These are phyloP conservation scores for Scenedesmus sp. DNA, from an alignment of 163 green algal species.

Conservation along the genomic window DNA sequence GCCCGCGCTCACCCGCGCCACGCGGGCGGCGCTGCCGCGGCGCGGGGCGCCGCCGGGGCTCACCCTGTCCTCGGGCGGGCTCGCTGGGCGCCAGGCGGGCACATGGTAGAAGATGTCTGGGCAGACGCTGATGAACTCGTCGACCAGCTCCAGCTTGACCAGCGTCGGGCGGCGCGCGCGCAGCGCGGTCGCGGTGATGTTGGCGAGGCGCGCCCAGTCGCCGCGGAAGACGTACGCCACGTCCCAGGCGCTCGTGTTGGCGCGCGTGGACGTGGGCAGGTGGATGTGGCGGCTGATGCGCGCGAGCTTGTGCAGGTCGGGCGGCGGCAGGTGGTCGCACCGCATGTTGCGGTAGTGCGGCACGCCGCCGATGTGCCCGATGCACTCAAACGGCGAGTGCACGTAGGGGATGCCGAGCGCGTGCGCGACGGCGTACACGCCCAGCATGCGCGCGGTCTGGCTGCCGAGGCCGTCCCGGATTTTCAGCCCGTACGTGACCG, in stretches of 20 bases:
- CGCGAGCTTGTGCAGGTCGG: conserved; percentile 3
- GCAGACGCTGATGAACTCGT: conserved; percentile 28
- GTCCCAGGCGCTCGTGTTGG: conserved; percentile 9
- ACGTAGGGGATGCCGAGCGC: not conserved
- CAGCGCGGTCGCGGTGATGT: not conserved
- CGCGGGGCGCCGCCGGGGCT: too few relatives aligned
- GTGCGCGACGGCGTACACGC: conserved; percentile 23
- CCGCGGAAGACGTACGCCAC: conserved; percentile 11
- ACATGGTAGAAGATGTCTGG: conserved; percentile 40
- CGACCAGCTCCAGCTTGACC: conserved; percentile 14
- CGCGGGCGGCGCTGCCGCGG: too few relatives aligned
- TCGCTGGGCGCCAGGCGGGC: conserved; percentile 10
- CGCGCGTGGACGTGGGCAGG: conserved; percentile 4
- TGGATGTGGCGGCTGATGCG: conserved; percentile 1
- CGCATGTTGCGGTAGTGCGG: conserved; percentile 23
- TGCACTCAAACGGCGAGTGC: conserved; percentile 33
- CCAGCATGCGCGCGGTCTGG: conserved; percentile 32
- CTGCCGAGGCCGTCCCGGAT: conserved; percentile 29
- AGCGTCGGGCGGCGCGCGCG: conserved; percentile 1
- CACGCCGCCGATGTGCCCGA: conserved; percentile 16
- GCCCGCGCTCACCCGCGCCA: too few relatives aligned
- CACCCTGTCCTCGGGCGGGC: too few relatives aligned
- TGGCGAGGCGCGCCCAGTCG: conserved; percentile 6
- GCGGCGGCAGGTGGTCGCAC: not conserved
- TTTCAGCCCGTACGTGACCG: conserved; percentile 24